A percentile compares a stretch with the other conserved stretches of the same genome.
Evolutionary conservation across 371 early-diverging fungal genomes (phyloP).

Genomic region (Phascolomyces articulosus): DNA sequence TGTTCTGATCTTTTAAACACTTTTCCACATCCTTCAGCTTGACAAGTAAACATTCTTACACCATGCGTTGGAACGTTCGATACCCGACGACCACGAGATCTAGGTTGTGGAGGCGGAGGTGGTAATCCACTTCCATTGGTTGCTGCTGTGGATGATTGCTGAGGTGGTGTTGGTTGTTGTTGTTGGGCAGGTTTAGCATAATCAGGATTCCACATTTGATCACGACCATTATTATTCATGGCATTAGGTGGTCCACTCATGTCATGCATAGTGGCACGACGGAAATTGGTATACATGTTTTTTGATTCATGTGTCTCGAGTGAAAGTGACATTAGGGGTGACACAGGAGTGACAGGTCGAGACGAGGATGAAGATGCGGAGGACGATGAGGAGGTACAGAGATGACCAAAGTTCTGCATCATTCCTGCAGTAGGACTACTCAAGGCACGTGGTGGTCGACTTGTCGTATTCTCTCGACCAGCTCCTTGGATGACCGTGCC

Average conservation of each 20-base stretch:
- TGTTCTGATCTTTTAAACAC: slow-evolving; percentile 71
- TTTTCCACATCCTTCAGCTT: slow-evolving; percentile 57
- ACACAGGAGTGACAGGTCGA: slow-evolving; percentile 17
- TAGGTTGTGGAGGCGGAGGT: slow-evolving; percentile 1
- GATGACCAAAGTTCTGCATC: slow-evolving; percentile 11
- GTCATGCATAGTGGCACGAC: slow-evolving; percentile 5
- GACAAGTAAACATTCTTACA: slow-evolving; percentile 56
- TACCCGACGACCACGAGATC: slow-evolving; percentile 62
- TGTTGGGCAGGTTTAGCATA: background rate
- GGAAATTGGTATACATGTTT: slow-evolving; percentile 3
- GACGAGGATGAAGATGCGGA: slow-evolving; percentile 11
- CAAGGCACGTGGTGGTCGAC: slow-evolving; percentile 10
- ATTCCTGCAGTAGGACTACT: slow-evolving; percentile 14
- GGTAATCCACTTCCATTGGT: background rate
- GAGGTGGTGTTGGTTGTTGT: too few relatives aligned
- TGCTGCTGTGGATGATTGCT: background rate
- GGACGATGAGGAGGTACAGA: slow-evolving; percentile 13
- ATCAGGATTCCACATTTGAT: slow-evolving; percentile 1
- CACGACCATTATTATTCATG: slow-evolving; percentile 1
- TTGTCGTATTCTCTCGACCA: background rate
- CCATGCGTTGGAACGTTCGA: slow-evolving; percentile 49
- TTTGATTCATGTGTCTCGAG: slow-evolving; percentile 5
- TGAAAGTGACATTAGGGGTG: slow-evolving; percentile 12
- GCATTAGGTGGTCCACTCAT: background rate
- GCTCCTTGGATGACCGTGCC: background rate